Evolutionary conservation across 257 asterid genomes (phyloP).

Genomic region (Capsicum pubescens): DNA sequence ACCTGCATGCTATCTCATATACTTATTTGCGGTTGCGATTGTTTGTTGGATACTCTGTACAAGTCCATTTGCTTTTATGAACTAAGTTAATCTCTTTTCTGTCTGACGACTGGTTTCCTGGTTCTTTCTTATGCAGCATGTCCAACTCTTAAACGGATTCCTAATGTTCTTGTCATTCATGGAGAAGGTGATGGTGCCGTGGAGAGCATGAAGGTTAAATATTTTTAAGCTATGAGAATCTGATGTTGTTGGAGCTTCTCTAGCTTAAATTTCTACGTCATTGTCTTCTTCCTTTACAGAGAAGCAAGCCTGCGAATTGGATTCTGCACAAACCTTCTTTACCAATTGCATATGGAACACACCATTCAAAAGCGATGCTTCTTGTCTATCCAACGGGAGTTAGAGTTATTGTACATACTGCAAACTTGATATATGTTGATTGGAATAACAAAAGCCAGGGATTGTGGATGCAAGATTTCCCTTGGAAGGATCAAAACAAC

Average conservation of each 20-base stretch:
- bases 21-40: neutral
- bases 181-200: conserved; percentile 92
- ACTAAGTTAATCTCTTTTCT: neutral
- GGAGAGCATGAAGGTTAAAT: conserved; percentile 85
- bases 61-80: conserved; percentile 12
- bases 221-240: conserved; percentile 5
- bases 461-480: conserved; percentile 99
- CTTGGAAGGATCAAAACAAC: conserved; percentile 81
- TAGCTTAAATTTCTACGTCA: conserved; percentile 32
- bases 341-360: conserved; percentile 97
- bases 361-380: conserved; percentile 98
- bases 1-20: neutral
- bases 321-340: conserved; percentile 94
- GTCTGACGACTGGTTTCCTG: conserved; percentile 4
- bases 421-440: conserved; percentile 88
- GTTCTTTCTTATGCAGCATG: conserved; percentile 59
- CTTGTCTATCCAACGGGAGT: conserved; percentile 93
- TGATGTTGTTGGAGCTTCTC: conserved; percentile 39
- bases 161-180: conserved; percentile 80
- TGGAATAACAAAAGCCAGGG: conserved; percentile 99
- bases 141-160: conserved; percentile 69
- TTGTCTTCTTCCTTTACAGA: conserved; percentile 57
- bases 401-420: conserved; percentile 87
- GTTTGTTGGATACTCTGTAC: neutral
- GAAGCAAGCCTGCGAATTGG: conserved; percentile 79